Conservation (phyloP, 176 grass and related monocot species). For the Avena insularis region DNA sequence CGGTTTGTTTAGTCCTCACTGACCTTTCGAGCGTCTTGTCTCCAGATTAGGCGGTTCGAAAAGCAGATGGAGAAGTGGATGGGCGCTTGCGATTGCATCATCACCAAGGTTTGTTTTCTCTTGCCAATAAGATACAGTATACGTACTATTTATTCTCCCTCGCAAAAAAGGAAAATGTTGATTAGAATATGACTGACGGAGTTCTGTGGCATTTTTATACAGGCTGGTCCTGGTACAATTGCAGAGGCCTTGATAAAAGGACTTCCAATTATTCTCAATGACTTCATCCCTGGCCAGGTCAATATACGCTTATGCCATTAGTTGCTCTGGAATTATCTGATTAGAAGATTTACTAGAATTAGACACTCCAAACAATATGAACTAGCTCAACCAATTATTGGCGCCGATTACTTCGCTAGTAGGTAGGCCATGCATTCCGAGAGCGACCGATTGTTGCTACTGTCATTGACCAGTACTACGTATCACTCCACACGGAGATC, state of each 20-base stretch:
- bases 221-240: slow-evolving; percentile 96
- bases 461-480: background rate
- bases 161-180: background rate
- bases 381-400: background rate
- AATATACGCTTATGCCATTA: background rate
- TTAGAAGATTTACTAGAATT: too few species aligned
- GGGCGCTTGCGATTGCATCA: slow-evolving; percentile 88
- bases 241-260: slow-evolving; percentile 84
- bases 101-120: slow-evolving; percentile 61
- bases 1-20: slow-evolving; percentile 27
- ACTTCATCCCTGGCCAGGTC: slow-evolving; percentile 90
- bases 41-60: slow-evolving; percentile 82
- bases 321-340: background rate
- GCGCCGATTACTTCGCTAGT: background rate
- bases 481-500: background rate
- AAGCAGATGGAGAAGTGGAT: slow-evolving; percentile 94
- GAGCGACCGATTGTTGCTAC: background rate
- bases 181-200: slow-evolving; percentile 6
- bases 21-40: background rate
- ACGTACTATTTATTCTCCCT: background rate
- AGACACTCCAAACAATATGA: background rate
- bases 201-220: slow-evolving; percentile 18
- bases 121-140: background rate
- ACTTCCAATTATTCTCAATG: slow-evolving; percentile 85
- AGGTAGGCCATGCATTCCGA: background rate